Percentiles rank a stretch among this genome's conserved stretches.
Evolutionary conservation across 345 rosid genomes (phyloP).

Genomic region (Gynandropsis gynandra): DNA sequence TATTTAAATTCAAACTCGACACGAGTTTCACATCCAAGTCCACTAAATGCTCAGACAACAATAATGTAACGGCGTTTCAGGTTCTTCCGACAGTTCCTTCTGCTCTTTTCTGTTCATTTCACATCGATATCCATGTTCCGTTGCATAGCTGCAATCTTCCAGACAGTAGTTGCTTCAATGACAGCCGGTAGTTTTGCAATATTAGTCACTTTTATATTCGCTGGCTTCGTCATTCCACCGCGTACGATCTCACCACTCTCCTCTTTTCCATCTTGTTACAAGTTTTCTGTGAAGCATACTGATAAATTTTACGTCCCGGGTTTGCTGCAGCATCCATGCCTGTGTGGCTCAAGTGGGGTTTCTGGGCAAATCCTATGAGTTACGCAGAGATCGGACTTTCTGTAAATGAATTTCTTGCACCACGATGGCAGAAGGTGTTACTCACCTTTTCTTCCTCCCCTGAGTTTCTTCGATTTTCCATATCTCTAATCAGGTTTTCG

Average conservation of each 20-base stretch:
- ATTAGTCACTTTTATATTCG: conserved; percentile 38
- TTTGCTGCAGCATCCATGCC: conserved; percentile 60
- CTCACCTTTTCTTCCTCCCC: conserved; percentile 3
- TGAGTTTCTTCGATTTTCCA: background rate
- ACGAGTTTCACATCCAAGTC: conserved; percentile 9
- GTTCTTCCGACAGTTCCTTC: conserved; percentile 56
- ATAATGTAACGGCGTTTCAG: conserved; percentile 26
- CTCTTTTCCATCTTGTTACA: background rate
- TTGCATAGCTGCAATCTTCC: conserved; percentile 51
- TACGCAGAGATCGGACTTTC: conserved; percentile 66
- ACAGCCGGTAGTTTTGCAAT: conserved; percentile 43
- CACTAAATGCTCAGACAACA: background rate
- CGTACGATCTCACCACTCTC: conserved; percentile 30
- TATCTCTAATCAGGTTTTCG: background rate
- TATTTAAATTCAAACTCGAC: background rate
- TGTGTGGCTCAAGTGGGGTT: conserved; percentile 66
- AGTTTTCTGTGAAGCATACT: background rate
- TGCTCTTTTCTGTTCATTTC: conserved; percentile 53
- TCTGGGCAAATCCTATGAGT: conserved; percentile 62
- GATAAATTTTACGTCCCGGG: background rate
- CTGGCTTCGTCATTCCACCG: conserved; percentile 56
- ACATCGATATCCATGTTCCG: conserved; percentile 67
- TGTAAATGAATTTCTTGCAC: conserved; percentile 64
- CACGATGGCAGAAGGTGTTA: conserved; percentile 62
- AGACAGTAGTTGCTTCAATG: conserved; percentile 39